phyloP scores from a whole-genome alignment of 1,284 basidiomycete genomes.

The Hypsizygus ulmarius region DNA sequence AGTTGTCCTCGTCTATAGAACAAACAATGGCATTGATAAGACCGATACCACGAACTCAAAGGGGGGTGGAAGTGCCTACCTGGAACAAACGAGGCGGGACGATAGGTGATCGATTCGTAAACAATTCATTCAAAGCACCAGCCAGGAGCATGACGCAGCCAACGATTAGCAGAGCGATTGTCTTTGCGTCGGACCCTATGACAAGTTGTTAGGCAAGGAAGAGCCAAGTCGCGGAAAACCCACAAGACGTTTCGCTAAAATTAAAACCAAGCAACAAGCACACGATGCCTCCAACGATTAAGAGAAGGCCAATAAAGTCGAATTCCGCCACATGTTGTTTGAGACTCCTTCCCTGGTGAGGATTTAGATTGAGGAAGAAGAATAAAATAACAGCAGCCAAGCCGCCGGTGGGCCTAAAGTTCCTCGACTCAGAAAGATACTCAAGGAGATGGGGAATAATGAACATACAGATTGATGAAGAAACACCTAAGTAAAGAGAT shows the following conservation, averaged over 20 bases:
- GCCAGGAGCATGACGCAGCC: constrained; percentile 60
- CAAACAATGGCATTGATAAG: neutral
- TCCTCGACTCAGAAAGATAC: neutral
- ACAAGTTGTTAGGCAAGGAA: neutral
- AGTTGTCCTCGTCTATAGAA: constrained; percentile 76
- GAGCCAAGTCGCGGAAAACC: constrained; percentile 30
- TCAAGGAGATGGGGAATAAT: neutral
- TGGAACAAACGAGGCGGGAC: constrained; percentile 79
- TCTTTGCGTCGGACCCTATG: constrained; percentile 46
- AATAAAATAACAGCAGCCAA: constrained; percentile 71
- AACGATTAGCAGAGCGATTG: constrained; percentile 72
- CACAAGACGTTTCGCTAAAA: constrained; percentile 66
- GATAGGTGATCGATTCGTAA: constrained; percentile 75
- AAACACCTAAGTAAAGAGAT: constrained; percentile 51
- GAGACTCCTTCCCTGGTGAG: constrained; percentile 57
- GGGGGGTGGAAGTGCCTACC: constrained; percentile 31
- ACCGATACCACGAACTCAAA: neutral
- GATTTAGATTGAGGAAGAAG: constrained; percentile 83
- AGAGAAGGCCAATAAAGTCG: constrained; percentile 72
- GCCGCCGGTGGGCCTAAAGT: constrained; percentile 68
- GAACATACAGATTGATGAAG: constrained; percentile 67
- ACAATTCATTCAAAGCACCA: constrained; percentile 63
- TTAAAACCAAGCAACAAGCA: constrained; percentile 84
- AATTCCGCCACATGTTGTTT: constrained; percentile 63
- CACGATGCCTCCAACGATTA: constrained; percentile 73